Conservation (phyloP, 176 grass and related monocot genomes). For the Rhipidocladum racemiflorum region DNA sequence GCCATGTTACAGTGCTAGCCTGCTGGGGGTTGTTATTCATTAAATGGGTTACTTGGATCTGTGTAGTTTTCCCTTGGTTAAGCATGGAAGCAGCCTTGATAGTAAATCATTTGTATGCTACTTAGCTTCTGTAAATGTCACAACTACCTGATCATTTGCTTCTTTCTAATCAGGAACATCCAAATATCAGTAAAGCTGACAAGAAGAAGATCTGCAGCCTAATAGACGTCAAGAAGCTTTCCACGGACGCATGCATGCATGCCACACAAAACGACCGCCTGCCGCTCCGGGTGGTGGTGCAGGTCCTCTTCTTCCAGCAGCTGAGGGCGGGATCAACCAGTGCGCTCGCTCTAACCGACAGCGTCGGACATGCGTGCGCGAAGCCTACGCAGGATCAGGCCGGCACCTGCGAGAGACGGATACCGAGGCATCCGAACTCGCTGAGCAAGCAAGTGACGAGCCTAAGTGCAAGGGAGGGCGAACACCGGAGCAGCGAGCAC, state of each 20-base stretch:
- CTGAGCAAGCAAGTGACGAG: slow-evolving; percentile 52
- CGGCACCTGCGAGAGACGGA: slow-evolving; percentile 43
- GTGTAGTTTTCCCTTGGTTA: not conserved
- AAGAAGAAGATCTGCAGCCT: slow-evolving; percentile 78
- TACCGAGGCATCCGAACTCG: slow-evolving; percentile 43
- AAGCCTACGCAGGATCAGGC: slow-evolving; percentile 23
- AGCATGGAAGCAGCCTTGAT: not conserved
- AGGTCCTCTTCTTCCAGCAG: slow-evolving; percentile 97
- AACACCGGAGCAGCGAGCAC: slow-evolving; percentile 40
- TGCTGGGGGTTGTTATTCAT: not conserved
- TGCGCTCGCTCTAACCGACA: slow-evolving; percentile 15
- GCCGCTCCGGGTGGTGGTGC: slow-evolving; percentile 85
- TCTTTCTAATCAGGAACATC: slow-evolving; percentile 65
- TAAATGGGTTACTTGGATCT: not conserved
- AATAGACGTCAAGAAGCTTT: slow-evolving; percentile 88
- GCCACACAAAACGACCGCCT: slow-evolving; percentile 89
- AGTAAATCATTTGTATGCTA: not conserved
- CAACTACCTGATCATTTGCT: slow-evolving; percentile 23
- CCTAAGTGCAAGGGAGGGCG: slow-evolving; percentile 33
- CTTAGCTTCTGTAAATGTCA: not conserved
- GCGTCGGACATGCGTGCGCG: slow-evolving; percentile 8
- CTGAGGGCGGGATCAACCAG: slow-evolving; percentile 43
- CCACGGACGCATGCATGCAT: slow-evolving; percentile 68
- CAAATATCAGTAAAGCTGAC: slow-evolving; percentile 64
- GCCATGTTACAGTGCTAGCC: not conserved